These are phyloP conservation scores for Ceratobasidium sp. DNA, from an alignment of 1,284 basidiomycete species.

Conservation along the genomic window DNA sequence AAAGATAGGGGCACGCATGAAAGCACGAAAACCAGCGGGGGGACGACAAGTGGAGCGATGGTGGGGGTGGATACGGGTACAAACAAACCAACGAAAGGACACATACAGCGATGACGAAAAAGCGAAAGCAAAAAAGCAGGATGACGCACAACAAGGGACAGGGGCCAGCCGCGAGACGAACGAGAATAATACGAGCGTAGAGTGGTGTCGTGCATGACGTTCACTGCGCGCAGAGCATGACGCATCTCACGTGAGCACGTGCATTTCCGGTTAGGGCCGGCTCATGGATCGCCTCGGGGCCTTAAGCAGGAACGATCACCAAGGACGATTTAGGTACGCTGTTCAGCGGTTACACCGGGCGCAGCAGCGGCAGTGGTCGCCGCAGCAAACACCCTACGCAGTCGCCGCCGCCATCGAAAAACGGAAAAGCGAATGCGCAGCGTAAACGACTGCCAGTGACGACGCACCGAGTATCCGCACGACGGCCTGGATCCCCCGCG, in stretches of 20 bases:
- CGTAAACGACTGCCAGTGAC: slow-evolving; percentile 33
- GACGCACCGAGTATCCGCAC: slow-evolving; percentile 31
- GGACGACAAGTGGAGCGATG: neutral
- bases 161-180: slow-evolving; percentile 12
- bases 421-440: slow-evolving; percentile 25
- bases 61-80: neutral
- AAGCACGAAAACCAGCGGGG: neutral
- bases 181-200: neutral
- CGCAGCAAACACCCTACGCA: slow-evolving; percentile 15
- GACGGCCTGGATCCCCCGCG: slow-evolving; percentile 8
- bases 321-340: slow-evolving; percentile 7
- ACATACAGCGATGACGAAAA: slow-evolving; percentile 2
- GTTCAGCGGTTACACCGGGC: slow-evolving; percentile 2
- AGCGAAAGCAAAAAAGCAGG: neutral
- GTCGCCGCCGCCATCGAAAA: slow-evolving; percentile 25
- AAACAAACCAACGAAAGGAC: neutral
- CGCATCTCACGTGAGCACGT: neutral
- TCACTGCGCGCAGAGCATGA: neutral
- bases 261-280: neutral
- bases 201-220: slow-evolving; percentile 5
- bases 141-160: slow-evolving; percentile 7
- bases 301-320: neutral
- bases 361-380: neutral
- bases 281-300: neutral
- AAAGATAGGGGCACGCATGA: slow-evolving; percentile 25